Percentiles rank a stretch among this genome's conserved stretches.
phyloP scores from a whole-genome alignment of 768 basidiomycete species.

The Amanita muscaria region DNA sequence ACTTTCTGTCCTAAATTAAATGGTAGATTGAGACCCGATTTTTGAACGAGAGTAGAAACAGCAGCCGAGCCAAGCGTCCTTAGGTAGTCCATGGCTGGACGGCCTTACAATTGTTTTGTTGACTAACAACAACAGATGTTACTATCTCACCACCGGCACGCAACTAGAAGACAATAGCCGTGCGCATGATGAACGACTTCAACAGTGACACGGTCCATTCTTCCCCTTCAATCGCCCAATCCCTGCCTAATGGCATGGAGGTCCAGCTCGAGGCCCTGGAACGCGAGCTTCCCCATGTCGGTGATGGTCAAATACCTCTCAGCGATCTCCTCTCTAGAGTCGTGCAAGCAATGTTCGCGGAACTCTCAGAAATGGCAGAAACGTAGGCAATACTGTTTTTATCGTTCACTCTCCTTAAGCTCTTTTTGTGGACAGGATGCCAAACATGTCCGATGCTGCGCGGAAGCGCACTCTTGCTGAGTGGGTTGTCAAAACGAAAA shows the following conservation, averaged over 20 bases:
- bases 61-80: constrained; percentile 78
- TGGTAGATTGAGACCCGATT: constrained; percentile 84
- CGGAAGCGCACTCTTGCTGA: constrained; percentile 79
- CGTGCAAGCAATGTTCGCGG: constrained; percentile 72
- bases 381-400: constrained; percentile 72
- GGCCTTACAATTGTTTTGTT: constrained; percentile 2
- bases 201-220: constrained; percentile 8
- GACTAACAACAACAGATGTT: background rate
- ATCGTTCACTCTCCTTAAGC: background rate
- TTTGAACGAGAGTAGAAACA: constrained; percentile 85
- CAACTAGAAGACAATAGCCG: too few species aligned
- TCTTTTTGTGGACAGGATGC: constrained; percentile 38
- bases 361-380: constrained; percentile 76
- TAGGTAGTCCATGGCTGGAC: constrained; percentile 63
- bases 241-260: constrained; percentile 17
- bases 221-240: background rate
- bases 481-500: constrained; percentile 85
- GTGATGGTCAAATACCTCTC: constrained; percentile 66
- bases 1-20: constrained; percentile 77
- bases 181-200: constrained; percentile 2
- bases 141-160: background rate
- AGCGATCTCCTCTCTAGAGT: constrained; percentile 70
- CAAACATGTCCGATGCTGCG: constrained; percentile 72
- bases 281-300: constrained; percentile 62
- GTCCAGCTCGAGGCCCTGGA: constrained; percentile 51